Evolutionary conservation across 192 early-diverging fungal species (phyloP).

Genomic region (Chytriomyces sp.): DNA sequence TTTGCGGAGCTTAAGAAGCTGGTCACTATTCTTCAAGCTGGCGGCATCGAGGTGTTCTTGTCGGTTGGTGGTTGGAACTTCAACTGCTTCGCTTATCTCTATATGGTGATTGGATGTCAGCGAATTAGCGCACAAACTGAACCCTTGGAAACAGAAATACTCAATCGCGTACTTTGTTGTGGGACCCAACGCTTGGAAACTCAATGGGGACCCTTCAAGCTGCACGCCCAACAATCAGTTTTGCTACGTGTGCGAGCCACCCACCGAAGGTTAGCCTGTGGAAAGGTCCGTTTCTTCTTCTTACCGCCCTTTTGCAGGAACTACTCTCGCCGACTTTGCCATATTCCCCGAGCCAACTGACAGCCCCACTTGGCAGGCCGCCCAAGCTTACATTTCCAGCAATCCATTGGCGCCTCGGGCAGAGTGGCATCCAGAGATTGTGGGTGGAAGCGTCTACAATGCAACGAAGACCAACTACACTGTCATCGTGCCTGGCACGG

Average conservation of each 20-base stretch:
- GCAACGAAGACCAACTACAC: background rate
- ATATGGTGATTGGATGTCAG: too few species aligned
- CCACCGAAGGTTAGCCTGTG: background rate
- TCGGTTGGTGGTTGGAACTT: conserved; percentile 6
- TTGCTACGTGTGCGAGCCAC: conserved; percentile 11
- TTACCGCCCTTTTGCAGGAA: background rate
- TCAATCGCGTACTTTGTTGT: conserved; percentile 3
- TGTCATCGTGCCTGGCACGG: background rate
- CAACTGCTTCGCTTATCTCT: conserved; percentile 22
- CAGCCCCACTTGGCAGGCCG: background rate
- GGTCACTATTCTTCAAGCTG: background rate
- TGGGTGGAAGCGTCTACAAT: too few species aligned
- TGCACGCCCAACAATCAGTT: background rate
- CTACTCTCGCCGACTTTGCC: background rate
- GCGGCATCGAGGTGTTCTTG: conserved; percentile 17
- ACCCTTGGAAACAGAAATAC: background rate
- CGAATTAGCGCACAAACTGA: too few species aligned
- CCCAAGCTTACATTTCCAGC: background rate
- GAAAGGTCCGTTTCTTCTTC: background rate
- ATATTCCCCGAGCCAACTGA: conserved; percentile 14
- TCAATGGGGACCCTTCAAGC: background rate
- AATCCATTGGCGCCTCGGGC: background rate
- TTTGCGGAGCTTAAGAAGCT: background rate
- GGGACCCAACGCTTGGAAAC: conserved; percentile 5
- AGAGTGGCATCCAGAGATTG: conserved; percentile 16